Percentiles rank a stretch among this genome's conserved stretches.
These are phyloP conservation scores for Saturnispora diversa DNA, from an alignment of 805 yeast genomes.

Conservation along the genomic window DNA sequence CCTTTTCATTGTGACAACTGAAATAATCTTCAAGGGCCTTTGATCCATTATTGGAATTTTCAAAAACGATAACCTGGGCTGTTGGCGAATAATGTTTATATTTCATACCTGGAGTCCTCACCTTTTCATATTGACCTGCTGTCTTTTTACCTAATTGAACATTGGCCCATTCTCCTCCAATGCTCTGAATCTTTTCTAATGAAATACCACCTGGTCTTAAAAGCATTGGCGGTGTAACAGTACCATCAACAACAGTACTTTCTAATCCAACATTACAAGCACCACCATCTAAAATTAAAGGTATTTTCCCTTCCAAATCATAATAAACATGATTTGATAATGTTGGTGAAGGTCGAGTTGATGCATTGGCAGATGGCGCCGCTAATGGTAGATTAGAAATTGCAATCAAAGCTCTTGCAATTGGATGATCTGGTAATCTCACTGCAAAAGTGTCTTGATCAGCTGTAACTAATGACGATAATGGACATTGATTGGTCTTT, in stretches of 20 bases:
- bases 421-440: constrained; percentile 76
- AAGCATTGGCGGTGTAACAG: constrained; percentile 74
- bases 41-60: constrained; percentile 39
- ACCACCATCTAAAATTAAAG: constrained; percentile 87
- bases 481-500: constrained; percentile 35
- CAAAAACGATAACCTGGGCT: constrained; percentile 68
- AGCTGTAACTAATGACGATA: constrained; percentile 76
- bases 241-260: constrained; percentile 89
- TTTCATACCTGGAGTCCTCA: constrained; percentile 96
- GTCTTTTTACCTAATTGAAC: constrained; percentile 57
- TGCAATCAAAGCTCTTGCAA: constrained; percentile 85
- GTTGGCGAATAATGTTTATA: constrained; percentile 91
- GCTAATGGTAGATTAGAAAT: constrained; percentile 84
- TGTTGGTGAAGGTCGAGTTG: constrained; percentile 93
- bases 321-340: constrained; percentile 74
- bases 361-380: constrained; percentile 96
- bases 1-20: constrained; percentile 21
- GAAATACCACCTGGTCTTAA: constrained; percentile 93
- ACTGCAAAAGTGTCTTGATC: constrained; percentile 88
- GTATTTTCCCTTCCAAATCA: constrained; percentile 74
- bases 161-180: constrained; percentile 57
- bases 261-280: constrained; percentile 84
- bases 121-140: constrained; percentile 59
- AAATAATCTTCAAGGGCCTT: constrained; percentile 26
- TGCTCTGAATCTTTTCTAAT: constrained; percentile 56